Percentiles rank a stretch among this genome's conserved stretches.
These are phyloP conservation scores for Leucocoprinus birnbaumii DNA, from an alignment of 768 basidiomycete genomes.

Conservation along the genomic window DNA sequence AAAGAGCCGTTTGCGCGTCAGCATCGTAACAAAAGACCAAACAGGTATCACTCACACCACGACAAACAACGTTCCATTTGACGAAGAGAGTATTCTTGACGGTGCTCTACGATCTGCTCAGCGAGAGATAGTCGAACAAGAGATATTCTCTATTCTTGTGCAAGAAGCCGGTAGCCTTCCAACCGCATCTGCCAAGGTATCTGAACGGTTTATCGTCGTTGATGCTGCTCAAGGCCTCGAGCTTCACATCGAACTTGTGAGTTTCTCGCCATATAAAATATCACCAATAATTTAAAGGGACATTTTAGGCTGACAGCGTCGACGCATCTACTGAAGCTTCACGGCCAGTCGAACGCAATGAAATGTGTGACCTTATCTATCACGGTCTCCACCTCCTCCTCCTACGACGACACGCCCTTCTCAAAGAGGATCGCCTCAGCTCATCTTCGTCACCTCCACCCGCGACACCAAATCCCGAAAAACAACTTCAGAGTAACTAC, in stretches of 20 bases:
- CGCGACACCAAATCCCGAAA: background rate
- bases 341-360: background rate
- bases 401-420: conserved; percentile 51
- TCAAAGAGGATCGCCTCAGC: conserved; percentile 39
- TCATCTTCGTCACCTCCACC: conserved; percentile 16
- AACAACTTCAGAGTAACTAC: background rate
- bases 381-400: conserved; percentile 62
- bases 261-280: conserved; percentile 11
- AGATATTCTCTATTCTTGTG: conserved; percentile 73
- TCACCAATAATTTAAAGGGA: background rate
- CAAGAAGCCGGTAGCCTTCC: conserved; percentile 75
- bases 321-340: background rate
- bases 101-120: conserved; percentile 56
- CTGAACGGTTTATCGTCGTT: conserved; percentile 73
- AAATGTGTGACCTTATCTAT: conserved; percentile 67
- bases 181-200: conserved; percentile 73
- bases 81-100: conserved; percentile 40
- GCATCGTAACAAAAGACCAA: conserved; percentile 25
- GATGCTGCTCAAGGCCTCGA: conserved; percentile 73
- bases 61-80: conserved; percentile 31
- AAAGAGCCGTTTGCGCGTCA: conserved; percentile 56
- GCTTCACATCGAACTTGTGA: conserved; percentile 73
- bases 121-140: conserved; percentile 73
- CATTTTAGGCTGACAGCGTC: conserved; percentile 6
- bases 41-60: conserved; percentile 23